A percentile compares a stretch with the other conserved stretches of the same genome.
These are phyloP conservation scores for Sclerotinia subarctica DNA, from an alignment of 2,329 filamentous ascomycete genomes.

Conservation along the genomic window DNA sequence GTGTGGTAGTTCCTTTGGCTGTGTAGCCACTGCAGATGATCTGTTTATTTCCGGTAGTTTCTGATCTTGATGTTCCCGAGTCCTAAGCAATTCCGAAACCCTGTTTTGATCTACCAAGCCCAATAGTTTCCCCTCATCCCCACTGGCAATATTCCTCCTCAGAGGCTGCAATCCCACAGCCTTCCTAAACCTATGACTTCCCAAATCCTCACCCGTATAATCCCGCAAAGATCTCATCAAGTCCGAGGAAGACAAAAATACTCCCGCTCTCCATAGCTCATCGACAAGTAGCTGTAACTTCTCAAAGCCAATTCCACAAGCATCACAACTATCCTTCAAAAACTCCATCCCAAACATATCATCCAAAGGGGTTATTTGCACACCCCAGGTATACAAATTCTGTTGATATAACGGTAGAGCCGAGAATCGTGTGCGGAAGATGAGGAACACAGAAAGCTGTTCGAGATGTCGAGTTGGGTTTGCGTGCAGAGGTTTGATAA, in stretches of 20 bases:
- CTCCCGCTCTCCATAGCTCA: background rate
- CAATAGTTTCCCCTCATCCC: background rate
- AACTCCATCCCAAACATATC: background rate
- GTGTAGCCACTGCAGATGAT: no score
- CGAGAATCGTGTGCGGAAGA: background rate
- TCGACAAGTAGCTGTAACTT: background rate
- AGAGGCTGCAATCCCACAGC: background rate
- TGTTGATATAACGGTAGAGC: background rate
- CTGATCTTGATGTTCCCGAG: background rate
- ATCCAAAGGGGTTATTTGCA: background rate
- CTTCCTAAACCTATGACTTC: background rate
- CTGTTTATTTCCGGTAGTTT: fast-evolving
- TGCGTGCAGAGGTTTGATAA: background rate
- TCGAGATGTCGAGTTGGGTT: background rate
- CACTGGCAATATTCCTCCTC: background rate
- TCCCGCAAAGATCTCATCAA: background rate
- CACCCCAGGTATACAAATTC: background rate
- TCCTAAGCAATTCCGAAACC: background rate
- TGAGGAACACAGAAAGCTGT: background rate
- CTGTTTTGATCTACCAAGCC: no score
- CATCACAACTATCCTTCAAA: background rate
- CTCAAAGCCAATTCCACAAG: background rate
- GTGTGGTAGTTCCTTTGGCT: background rate
- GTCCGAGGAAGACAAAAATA: background rate
- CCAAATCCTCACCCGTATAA: background rate